Evolutionary conservation across 1,284 basidiomycete species (phyloP).

Genomic region (Baeospora myosura): DNA sequence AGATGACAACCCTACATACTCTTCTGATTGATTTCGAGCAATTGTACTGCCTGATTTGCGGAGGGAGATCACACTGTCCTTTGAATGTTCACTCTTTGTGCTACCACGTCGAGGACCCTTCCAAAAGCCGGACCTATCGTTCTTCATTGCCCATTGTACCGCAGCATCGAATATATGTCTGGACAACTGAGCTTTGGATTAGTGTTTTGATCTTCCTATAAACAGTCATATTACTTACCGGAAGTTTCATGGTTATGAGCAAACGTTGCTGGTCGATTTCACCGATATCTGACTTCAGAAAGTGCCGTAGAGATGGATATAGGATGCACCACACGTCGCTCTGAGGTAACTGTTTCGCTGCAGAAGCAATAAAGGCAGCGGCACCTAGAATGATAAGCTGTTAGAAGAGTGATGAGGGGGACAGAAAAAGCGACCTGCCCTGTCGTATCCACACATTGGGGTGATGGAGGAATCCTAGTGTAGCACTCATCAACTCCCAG

Average conservation of each 20-base stretch:
- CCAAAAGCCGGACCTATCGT: constrained; percentile 75
- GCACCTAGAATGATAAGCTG: constrained; percentile 45
- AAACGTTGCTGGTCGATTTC: constrained; percentile 71
- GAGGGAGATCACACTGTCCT: constrained; percentile 60
- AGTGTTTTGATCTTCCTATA: constrained; percentile 2
- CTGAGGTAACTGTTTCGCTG: constrained; percentile 68
- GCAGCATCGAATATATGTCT: constrained; percentile 81
- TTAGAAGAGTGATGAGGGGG: background rate
- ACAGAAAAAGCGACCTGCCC: constrained; percentile 38
- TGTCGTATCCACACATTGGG: constrained; percentile 96
- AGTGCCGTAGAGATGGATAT: constrained; percentile 84
- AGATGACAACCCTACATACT: constrained; percentile 39
- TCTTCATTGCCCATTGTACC: constrained; percentile 81
- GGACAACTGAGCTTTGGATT: constrained; percentile 45
- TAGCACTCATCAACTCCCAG: constrained; percentile 87
- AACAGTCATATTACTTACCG: constrained; percentile 44
- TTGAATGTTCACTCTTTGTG: constrained; percentile 44
- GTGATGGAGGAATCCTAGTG: constrained; percentile 87
- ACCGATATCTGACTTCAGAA: constrained; percentile 81
- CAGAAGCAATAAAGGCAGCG: constrained; percentile 80
- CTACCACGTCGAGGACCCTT: constrained; percentile 38
- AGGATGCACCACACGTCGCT: constrained; percentile 96
- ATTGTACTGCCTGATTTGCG: constrained; percentile 43
- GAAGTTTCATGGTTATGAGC: constrained; percentile 67
- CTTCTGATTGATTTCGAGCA: constrained; percentile 58